Conservation (phyloP, 2,329 filamentous ascomycete genomes). For the Aplosporella prunicola region DNA sequence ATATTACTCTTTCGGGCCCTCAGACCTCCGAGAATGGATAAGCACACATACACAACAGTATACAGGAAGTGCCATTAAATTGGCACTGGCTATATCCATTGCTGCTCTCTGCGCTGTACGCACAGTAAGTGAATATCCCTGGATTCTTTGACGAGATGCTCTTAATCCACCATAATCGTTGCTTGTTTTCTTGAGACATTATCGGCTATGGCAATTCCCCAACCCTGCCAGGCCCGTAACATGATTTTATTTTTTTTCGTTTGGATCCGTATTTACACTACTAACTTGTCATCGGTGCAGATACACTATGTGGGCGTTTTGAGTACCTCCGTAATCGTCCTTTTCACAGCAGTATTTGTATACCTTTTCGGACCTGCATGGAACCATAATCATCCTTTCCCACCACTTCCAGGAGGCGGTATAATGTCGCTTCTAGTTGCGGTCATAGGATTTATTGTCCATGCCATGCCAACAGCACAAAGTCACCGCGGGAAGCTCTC, state of each 20-base stretch:
- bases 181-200: too few species aligned
- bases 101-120: neutral
- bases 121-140: slow-evolving; percentile 1
- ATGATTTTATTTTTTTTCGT: too few species aligned
- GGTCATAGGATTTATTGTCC: neutral
- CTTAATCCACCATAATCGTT: neutral
- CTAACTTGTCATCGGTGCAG: neutral
- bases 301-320: neutral
- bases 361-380: slow-evolving; percentile 1
- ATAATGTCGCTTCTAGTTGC: neutral
- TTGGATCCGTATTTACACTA: too few species aligned
- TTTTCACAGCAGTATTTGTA: neutral
- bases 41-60: neutral
- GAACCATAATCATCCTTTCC: slow-evolving; percentile 6
- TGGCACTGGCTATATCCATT: neutral
- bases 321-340: neutral
- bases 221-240: too few species aligned
- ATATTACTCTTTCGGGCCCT: neutral
- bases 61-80: slow-evolving; percentile 1
- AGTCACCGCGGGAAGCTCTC: neutral
- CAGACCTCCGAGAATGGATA: neutral
- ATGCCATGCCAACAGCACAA: neutral
- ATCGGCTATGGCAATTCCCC: too few species aligned
- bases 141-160: neutral
- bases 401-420: slow-evolving; percentile 1